phyloP scores from a whole-genome alignment of 2,329 filamentous ascomycete species.

The Penicillium digitatum region DNA sequence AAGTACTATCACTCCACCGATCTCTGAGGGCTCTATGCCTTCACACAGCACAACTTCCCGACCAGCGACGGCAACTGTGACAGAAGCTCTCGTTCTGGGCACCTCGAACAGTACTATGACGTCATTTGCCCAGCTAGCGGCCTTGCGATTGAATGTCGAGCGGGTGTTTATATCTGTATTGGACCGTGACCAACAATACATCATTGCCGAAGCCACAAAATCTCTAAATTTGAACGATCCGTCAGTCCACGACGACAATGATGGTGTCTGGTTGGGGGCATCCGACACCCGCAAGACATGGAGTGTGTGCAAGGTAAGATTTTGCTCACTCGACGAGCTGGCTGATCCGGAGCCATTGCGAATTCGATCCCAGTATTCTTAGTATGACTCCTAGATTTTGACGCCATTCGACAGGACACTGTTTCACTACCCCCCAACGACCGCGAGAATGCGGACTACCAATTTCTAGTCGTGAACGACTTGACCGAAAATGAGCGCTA shows the following conservation, averaged over 20 bases:
- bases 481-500: constrained; percentile 39
- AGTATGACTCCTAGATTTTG: not conserved
- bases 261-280: constrained; percentile 32
- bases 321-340: not conserved
- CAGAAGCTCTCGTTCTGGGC: constrained; percentile 29
- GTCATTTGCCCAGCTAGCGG: constrained; percentile 37
- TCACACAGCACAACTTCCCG: constrained; percentile 10
- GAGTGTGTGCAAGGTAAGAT: constrained; percentile 36
- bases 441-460: constrained; percentile 21
- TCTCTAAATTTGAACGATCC: constrained; percentile 38
- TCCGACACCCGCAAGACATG: constrained; percentile 33
- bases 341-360: not conserved
- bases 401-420: constrained; percentile 30
- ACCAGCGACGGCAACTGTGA: constrained; percentile 16
- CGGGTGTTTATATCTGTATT: constrained; percentile 45
- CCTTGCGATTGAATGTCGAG: constrained; percentile 34
- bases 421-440: constrained; percentile 30
- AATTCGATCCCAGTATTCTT: not conserved
- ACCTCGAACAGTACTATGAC: constrained; percentile 34
- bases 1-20: constrained; percentile 9
- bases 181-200: constrained; percentile 48
- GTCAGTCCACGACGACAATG: constrained; percentile 29
- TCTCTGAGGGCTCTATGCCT: constrained; percentile 10
- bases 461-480: constrained; percentile 39
- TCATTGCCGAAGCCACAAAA: constrained; percentile 50